phyloP scores from a whole-genome alignment of 495 filamentous ascomycete species.

The Daldinia childiae region DNA sequence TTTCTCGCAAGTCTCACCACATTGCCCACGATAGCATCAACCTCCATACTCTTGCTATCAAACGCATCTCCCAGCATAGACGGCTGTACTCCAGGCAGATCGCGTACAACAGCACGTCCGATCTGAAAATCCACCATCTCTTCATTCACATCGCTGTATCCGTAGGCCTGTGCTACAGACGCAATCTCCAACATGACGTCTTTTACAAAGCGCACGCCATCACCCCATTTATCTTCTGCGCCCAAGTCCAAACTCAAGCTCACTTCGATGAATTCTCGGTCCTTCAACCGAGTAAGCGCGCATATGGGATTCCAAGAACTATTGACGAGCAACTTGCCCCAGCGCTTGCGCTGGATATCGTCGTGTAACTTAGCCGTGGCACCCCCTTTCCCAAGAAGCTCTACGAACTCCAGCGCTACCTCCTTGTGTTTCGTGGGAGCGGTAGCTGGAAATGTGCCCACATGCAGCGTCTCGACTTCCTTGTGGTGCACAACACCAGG shows the following conservation, averaged over 20 bases:
- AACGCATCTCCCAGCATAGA: constrained; percentile 61
- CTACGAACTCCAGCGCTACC: constrained; percentile 49
- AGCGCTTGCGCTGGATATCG: constrained; percentile 62
- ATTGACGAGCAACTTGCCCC: constrained; percentile 63
- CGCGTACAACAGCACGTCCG: constrained; percentile 46
- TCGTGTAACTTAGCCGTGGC: constrained; percentile 52
- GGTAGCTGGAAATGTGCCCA: constrained; percentile 59
- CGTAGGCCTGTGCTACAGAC: constrained; percentile 53
- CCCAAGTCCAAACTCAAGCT: constrained; percentile 20
- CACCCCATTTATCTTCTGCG: constrained; percentile 4
- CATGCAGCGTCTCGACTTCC: constrained; percentile 52
- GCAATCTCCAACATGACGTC: constrained; percentile 63
- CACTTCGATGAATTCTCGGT: constrained; percentile 55
- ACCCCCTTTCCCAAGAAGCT: constrained; percentile 50
- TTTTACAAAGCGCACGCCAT: constrained; percentile 49
- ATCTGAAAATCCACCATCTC: constrained; percentile 52
- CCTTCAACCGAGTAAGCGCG: constrained; percentile 57
- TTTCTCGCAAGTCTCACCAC: constrained; percentile 54
- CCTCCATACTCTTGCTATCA: constrained; percentile 54
- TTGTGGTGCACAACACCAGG: constrained; percentile 49
- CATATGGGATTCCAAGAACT: constrained; percentile 63
- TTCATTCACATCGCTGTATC: constrained; percentile 53
- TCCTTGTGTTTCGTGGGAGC: constrained; percentile 35
- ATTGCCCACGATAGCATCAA: constrained; percentile 65
- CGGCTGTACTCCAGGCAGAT: constrained; percentile 50